Conservation (phyloP, 2,329 filamentous ascomycete species). For the Penicillium sp. region DNA sequence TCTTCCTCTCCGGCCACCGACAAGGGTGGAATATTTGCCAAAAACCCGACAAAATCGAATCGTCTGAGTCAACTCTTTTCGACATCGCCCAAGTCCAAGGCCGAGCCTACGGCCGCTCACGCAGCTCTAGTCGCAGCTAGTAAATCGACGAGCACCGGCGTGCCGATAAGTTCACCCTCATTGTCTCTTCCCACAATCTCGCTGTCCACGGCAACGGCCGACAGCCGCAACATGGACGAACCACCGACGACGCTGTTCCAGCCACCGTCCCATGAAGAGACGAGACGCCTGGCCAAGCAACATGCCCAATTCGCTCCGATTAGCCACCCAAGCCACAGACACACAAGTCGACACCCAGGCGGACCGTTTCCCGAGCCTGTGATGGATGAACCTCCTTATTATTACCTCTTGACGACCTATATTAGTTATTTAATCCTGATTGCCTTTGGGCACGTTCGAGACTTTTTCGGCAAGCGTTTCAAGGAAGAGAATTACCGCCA, state of each 20-base stretch:
- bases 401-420: constrained; percentile 95
- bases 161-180: constrained; percentile 66
- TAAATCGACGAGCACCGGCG: constrained; percentile 50
- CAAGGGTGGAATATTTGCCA: constrained; percentile 50
- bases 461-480: constrained; percentile 97
- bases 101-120: constrained; percentile 49
- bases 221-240: constrained; percentile 69
- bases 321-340: constrained; percentile 73
- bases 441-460: constrained; percentile 87
- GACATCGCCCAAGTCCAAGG: constrained; percentile 70
- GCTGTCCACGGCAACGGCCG: constrained; percentile 77
- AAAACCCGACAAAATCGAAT: constrained; percentile 61
- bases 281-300: constrained; percentile 67
- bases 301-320: constrained; percentile 92
- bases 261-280: constrained; percentile 80
- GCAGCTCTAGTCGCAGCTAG: constrained; percentile 65
- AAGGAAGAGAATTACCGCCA: constrained; percentile 81
- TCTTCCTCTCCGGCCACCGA: constrained; percentile 45
- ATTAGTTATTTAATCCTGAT: constrained; percentile 97
- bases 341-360: constrained; percentile 83
- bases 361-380: constrained; percentile 75
- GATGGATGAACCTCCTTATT: constrained; percentile 94
- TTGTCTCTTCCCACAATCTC: constrained; percentile 86
- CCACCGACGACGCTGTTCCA: constrained; percentile 78
- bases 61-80: constrained; percentile 81